Evolutionary conservation across 306 rosid species (phyloP).

Genomic region (Heteromeles arbutifolia): DNA sequence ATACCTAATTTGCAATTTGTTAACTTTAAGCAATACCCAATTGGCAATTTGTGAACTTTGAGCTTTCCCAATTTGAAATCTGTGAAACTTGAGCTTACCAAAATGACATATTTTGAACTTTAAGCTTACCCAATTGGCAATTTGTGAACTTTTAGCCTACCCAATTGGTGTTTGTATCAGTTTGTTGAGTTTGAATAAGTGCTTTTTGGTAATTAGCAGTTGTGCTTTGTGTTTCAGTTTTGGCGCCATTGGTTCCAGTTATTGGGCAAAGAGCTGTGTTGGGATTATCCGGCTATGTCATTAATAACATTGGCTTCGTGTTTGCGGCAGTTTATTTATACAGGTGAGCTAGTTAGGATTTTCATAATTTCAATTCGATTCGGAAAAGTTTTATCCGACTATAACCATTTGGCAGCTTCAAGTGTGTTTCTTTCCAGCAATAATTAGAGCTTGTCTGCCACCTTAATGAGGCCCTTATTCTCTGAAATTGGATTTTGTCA

Average conservation of each 20-base stretch:
- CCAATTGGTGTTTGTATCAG: background rate
- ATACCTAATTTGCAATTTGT: background rate
- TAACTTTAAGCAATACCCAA: background rate
- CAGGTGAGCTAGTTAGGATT: slow-evolving; percentile 36
- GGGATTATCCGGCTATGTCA: slow-evolving; percentile 56
- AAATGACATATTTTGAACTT: background rate
- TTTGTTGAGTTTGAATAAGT: background rate
- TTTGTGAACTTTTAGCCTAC: background rate
- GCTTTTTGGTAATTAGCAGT: background rate
- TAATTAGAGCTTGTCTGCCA: background rate
- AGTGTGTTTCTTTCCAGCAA: background rate
- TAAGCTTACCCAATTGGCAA: background rate
- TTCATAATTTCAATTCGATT: background rate
- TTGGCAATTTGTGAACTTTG: background rate
- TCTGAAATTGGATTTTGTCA: background rate
- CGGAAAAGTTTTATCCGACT: background rate
- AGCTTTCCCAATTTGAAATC: background rate
- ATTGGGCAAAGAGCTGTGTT: slow-evolving; percentile 55
- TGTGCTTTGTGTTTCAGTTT: slow-evolving; percentile 28
- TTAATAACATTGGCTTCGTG: slow-evolving; percentile 63
- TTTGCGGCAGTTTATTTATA: slow-evolving; percentile 57
- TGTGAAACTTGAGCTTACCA: background rate
- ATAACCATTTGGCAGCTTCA: background rate
- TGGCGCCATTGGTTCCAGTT: slow-evolving; percentile 34
- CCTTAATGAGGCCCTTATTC: background rate